Evolutionary conservation across 2,329 filamentous ascomycete genomes (phyloP), one percentile per base, ranked within the genome.

Genomic region (Bipolaris oryzae): DNA sequence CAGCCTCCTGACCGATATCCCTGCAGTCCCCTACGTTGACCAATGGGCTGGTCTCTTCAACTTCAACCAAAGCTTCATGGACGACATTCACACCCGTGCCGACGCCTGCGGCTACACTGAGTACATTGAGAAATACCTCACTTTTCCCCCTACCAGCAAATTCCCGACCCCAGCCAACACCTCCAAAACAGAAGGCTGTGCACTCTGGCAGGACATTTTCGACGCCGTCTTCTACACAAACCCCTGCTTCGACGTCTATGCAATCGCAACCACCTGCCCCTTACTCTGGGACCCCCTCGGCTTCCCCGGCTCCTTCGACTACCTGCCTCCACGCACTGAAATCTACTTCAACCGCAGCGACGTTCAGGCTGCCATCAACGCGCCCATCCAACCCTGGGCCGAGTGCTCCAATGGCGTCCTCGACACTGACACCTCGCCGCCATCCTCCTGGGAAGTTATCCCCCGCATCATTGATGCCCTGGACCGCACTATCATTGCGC

Each of bases 191-290:
- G 68, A 76, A 0, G 81, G 79, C 3, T 93, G 90, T 71, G 79
- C 80, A 47, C 67, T 91, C 18, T 89, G 83, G 66, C 73, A 81
- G 55, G 77, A 82, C 20, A 83, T 90, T 28, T 79, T 78, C 64
- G 63, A 79, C 0, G 87, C 85, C 28, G 82, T 83, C 7, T 60
- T 79, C 4, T 69, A 78, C 1, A 74, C 85, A 33, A 95, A 95
- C 76, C 91, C 91, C 0, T 95, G 91, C 79, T 96, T 89, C 76
- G 86, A 92, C 72, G 79, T 90, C 10, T 95, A 94, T 76, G 85
- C 89, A 48, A 84, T 94, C 13, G 85, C 85, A 2, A 87, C 85
- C 3, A 89, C 87, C 11, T 95, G 91, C 71, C 91, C 91, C 0
- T 63, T 87, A 2, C 78, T 85, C 1, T 91, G 85, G 82, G 87